These are phyloP conservation scores for Tolypocladium capitatum DNA, from an alignment of 2,329 filamentous ascomycete species.

Conservation along the genomic window DNA sequence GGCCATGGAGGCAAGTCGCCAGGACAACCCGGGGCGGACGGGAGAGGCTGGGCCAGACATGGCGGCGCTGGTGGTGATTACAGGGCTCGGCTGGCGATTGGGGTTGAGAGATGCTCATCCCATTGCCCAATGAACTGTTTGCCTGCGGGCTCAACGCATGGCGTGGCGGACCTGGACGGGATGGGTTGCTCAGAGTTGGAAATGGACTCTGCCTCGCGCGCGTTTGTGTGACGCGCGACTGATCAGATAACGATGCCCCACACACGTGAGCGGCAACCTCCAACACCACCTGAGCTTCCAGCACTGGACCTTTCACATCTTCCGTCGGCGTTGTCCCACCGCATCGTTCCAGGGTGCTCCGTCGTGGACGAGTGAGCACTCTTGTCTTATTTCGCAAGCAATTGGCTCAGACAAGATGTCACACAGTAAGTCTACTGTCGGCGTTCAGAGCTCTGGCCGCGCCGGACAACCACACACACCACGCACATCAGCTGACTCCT, in stretches of 20 bases:
- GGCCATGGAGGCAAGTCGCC: slow-evolving; percentile 60
- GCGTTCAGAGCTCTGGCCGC: neutral
- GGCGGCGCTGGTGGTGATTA: neutral
- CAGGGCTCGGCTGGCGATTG: neutral
- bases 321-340: neutral
- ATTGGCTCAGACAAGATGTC: slow-evolving; percentile 23
- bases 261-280: neutral
- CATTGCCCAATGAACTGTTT: neutral
- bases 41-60: slow-evolving; percentile 12
- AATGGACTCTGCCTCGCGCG: neutral
- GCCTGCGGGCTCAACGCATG: neutral
- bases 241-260: neutral
- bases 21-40: slow-evolving; percentile 45
- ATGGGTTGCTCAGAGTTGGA: neutral
- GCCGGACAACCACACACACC: neutral
- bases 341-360: neutral
- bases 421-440: slow-evolving; percentile 30
- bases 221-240: neutral
- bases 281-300: neutral
- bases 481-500: neutral
- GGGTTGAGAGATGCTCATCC: neutral
- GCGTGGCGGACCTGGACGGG: neutral
- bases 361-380: neutral
- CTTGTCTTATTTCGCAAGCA: too few species aligned
- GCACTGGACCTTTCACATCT: neutral